phyloP scores from a whole-genome alignment of 2,329 filamentous ascomycete species.

The Tolypocladium amazonense region DNA sequence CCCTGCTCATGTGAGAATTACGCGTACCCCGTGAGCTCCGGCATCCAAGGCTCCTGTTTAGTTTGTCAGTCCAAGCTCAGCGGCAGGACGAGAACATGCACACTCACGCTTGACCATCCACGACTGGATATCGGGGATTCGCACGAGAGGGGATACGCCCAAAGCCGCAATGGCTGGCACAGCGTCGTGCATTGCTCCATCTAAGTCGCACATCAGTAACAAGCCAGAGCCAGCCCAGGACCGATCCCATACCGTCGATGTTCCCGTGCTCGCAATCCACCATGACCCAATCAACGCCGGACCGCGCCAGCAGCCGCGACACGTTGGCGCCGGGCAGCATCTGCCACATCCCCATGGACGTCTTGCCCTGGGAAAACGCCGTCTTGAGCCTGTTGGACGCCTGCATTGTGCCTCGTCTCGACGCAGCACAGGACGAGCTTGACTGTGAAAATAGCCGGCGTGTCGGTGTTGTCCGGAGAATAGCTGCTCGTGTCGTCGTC shows the following conservation, averaged over 20 bases:
- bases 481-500: neutral
- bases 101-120: conserved; percentile 34
- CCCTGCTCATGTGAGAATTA: no score
- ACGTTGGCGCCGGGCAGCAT: conserved; percentile 51
- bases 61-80: neutral
- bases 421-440: neutral
- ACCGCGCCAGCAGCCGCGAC: conserved; percentile 46
- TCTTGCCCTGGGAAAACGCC: conserved; percentile 34
- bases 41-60: conserved; percentile 34
- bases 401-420: conserved; percentile 23
- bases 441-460: neutral
- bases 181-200: conserved; percentile 41
- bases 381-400: conserved; percentile 36
- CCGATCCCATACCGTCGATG: conserved; percentile 27
- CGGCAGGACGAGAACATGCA: neutral
- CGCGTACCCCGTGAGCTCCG: conserved; percentile 37
- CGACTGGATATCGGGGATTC: conserved; percentile 40
- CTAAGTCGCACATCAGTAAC: conserved; percentile 10
- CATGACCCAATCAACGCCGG: conserved; percentile 57
- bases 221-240: neutral
- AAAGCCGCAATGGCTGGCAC: conserved; percentile 39
- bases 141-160: conserved; percentile 31
- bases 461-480: neutral
- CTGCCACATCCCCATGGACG: conserved; percentile 51
- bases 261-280: conserved; percentile 46